These are phyloP conservation scores for Fistulinella cinereoalba DNA, from an alignment of 1,284 basidiomycete species.

Conservation along the genomic window DNA sequence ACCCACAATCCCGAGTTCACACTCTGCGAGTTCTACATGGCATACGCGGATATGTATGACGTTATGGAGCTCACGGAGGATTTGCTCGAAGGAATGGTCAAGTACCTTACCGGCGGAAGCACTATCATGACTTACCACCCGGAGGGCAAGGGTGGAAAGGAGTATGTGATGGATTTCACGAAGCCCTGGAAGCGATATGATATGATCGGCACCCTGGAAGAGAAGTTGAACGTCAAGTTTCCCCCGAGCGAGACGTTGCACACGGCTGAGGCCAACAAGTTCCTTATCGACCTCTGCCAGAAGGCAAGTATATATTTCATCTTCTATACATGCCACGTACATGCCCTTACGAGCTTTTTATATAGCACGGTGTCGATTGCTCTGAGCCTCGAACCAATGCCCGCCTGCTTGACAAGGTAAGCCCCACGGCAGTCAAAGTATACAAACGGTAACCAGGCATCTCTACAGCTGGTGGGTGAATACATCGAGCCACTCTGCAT, in stretches of 20 bases:
- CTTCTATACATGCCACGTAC: too few relatives aligned
- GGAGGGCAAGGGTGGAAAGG: slow-evolving; percentile 83
- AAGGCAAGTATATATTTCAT: too few relatives aligned
- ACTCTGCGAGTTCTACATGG: slow-evolving; percentile 99
- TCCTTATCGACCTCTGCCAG: slow-evolving; percentile 79
- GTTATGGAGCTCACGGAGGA: slow-evolving; percentile 96
- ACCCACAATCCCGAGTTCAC: slow-evolving; percentile 98
- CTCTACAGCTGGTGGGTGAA: slow-evolving; percentile 84
- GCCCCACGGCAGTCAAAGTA: slow-evolving; percentile 1
- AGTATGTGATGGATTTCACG: slow-evolving; percentile 85
- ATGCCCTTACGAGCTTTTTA: slow-evolving; percentile 2
- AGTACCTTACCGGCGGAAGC: slow-evolving; percentile 78
- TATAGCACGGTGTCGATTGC: slow-evolving; percentile 96
- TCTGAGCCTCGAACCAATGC: slow-evolving; percentile 93
- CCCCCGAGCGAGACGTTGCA: slow-evolving; percentile 91
- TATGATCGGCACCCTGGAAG: slow-evolving; percentile 96
- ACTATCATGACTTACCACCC: slow-evolving; percentile 90
- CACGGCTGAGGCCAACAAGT: slow-evolving; percentile 86
- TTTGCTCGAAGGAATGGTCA: slow-evolving; percentile 90
- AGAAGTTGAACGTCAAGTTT: slow-evolving; percentile 91
- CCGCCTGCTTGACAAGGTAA: slow-evolving; percentile 92
- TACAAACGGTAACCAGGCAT: neutral
- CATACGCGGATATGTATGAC: slow-evolving; percentile 99
- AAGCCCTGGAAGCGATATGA: slow-evolving; percentile 99
- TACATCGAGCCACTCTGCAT: slow-evolving; percentile 97